These are phyloP conservation scores for Colletotrichum karsti DNA, from an alignment of 2,329 filamentous ascomycete species.

Conservation along the genomic window DNA sequence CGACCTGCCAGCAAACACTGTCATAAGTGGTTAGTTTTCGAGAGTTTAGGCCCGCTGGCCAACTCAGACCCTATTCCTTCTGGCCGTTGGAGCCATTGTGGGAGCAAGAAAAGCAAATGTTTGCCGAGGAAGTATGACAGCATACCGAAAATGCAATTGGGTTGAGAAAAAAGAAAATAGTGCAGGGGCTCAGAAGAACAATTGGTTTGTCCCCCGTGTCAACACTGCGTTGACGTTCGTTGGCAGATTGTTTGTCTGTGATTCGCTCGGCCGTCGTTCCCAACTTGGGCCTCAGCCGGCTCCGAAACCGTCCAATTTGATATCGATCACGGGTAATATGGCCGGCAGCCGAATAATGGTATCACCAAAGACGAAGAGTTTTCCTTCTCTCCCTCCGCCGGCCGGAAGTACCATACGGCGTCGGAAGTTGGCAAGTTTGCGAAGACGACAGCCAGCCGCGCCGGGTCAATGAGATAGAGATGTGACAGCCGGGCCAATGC, in stretches of 20 bases:
- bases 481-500: slow-evolving; percentile 15
- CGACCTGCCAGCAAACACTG: neutral
- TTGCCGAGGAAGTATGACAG: neutral
- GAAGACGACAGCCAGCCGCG: neutral
- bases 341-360: neutral
- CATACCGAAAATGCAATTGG: neutral
- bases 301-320: neutral
- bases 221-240: neutral
- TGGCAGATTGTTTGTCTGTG: neutral
- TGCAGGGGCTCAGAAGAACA: neutral
- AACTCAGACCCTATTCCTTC: neutral
- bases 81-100: neutral
- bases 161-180: neutral
- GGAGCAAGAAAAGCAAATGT: neutral
- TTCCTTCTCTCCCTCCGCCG: neutral
- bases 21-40: neutral
- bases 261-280: neutral
- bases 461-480: neutral
- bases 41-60: neutral
- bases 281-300: neutral
- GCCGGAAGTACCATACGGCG: neutral
- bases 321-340: neutral
- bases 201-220: neutral
- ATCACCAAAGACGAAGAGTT: neutral
- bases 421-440: neutral